These are phyloP conservation scores for Brasenia schreberi DNA, from an alignment of 164 flowering plant species.

Conservation along the genomic window DNA sequence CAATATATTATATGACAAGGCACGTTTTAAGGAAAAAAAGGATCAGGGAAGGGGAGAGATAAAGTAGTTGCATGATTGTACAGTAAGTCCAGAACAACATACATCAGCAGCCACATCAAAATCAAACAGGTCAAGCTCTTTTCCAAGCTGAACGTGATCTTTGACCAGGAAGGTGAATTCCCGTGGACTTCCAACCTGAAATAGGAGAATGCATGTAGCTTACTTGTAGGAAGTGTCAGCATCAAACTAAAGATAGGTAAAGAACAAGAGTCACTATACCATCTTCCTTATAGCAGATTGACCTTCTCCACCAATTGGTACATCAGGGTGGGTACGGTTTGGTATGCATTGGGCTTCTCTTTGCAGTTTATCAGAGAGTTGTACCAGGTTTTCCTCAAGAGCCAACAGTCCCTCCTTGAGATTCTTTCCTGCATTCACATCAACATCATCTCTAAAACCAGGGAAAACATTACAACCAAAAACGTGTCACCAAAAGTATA, in stretches of 20 bases:
- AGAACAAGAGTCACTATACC: constrained; percentile 20
- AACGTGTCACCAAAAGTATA: too few species aligned
- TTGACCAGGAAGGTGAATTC: constrained; percentile 60
- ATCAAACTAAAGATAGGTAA: background rate
- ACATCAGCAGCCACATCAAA: constrained; percentile 97
- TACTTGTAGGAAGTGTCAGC: background rate
- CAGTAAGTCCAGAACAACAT: constrained; percentile 5
- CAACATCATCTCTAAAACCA: background rate
- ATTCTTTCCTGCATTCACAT: constrained; percentile 44
- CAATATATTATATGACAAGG: too few species aligned
- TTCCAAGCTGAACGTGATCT: constrained; percentile 88
- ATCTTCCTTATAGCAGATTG: constrained; percentile 46
- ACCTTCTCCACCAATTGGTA: constrained; percentile 84
- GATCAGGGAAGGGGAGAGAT: background rate
- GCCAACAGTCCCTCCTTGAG: constrained; percentile 53
- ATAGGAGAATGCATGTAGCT: constrained; percentile 4
- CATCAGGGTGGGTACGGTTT: constrained; percentile 88
- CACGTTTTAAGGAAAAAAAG: background rate
- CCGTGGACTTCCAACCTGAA: constrained; percentile 59
- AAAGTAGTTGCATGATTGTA: too few species aligned
- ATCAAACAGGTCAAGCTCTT: constrained; percentile 78
- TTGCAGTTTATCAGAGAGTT: constrained; percentile 74
- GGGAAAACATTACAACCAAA: too few species aligned
- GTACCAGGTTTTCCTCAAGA: constrained; percentile 65
- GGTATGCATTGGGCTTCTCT: constrained; percentile 81